Evolutionary conservation across 2,329 filamentous ascomycete species (phyloP), one percentile per base, ranked within the genome.

Genomic region (Meredithiella fracta): DNA sequence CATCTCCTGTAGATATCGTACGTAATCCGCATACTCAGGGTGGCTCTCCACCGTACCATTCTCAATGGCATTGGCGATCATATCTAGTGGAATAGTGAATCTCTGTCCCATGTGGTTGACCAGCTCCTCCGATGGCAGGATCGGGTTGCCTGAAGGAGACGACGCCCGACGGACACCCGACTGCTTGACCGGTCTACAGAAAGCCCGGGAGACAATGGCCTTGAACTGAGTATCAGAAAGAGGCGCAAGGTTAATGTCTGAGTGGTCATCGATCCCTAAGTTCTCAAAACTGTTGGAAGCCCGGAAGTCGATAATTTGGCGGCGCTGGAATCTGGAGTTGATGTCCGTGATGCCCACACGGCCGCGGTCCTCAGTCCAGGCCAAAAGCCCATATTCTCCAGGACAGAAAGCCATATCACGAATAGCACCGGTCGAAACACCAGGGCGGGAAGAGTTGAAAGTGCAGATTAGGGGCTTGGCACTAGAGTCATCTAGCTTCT

Each of bases 361-460:
- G 2, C 83, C 85, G 60, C 86, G 83, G 63, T 95, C 86, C 67
- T 98, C 92, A 7, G 89, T 86, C 90, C 92, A 97, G 5, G 94
- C 85, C 42, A 98, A 72, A 17, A 98, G 77, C 65, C 96, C 91
- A 73, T 84, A 91, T 0, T 90, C 87, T 1, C 86, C 85, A 0
- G 91, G 90, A 3, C 86, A 89, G 65, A 98, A 98, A 1, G 84
- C 77, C 85, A 97, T 94, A 59, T 89, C 87, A 60, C 92, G 79
- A 54, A 97, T 82, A 31, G 91, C 89, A 47, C 91, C 91, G 20
- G 78, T 75, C 22, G 79, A 76, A n/a, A 73, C 75, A 59, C 78
- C 76, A 0, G 86, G 79, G 59, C 87, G 75, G 0, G 89, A 90
- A 15, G 89, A 90, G 58, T 78, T 78, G 63, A 97, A 88, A 7